Conservation (phyloP, 176 grass and related monocot species). For the Zoysia japonica region DNA sequence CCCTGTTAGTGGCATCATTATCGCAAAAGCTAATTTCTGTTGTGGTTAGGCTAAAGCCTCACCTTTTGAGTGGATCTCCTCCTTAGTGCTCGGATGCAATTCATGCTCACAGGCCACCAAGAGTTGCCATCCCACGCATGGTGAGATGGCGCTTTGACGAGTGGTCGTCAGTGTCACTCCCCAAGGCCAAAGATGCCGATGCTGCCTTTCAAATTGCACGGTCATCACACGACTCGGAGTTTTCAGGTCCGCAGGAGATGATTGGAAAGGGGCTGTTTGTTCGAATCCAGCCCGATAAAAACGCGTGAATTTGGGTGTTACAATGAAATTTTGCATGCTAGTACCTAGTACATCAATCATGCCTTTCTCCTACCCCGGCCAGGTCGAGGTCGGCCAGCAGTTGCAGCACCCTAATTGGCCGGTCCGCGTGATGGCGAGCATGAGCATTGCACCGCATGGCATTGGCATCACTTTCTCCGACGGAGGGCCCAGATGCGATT, state of each 20-base stretch:
- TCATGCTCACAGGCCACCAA: not conserved
- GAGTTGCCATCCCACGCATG: conserved; percentile 4
- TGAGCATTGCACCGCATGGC: conserved; percentile 27
- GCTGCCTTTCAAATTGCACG: too few relatives aligned
- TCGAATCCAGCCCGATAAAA: not conserved
- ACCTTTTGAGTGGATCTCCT: not conserved
- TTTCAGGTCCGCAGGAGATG: not conserved
- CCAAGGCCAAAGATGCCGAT: too few relatives aligned
- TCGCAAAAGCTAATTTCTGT: conserved; percentile 20
- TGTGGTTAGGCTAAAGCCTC: not conserved
- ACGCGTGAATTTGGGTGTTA: not conserved
- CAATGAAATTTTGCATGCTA: not conserved
- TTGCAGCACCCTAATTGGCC: conserved; percentile 17
- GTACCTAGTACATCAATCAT: too few relatives aligned
- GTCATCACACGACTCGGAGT: too few relatives aligned
- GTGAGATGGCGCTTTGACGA: conserved; percentile 30
- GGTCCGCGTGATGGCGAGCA: conserved; percentile 28
- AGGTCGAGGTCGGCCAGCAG: conserved; percentile 6
- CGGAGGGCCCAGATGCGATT: conserved; percentile 19
- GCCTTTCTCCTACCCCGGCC: too few relatives aligned
- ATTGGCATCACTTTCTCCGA: not conserved
- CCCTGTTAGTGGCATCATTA: conserved; percentile 2
- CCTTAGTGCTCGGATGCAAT: not conserved
- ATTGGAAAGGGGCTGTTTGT: not conserved
- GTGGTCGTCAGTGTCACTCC: too few relatives aligned